A percentile compares a stretch with the other conserved stretches of the same genome.
Conservation (phyloP, 345 rosid species). For the Angophora floribunda region DNA sequence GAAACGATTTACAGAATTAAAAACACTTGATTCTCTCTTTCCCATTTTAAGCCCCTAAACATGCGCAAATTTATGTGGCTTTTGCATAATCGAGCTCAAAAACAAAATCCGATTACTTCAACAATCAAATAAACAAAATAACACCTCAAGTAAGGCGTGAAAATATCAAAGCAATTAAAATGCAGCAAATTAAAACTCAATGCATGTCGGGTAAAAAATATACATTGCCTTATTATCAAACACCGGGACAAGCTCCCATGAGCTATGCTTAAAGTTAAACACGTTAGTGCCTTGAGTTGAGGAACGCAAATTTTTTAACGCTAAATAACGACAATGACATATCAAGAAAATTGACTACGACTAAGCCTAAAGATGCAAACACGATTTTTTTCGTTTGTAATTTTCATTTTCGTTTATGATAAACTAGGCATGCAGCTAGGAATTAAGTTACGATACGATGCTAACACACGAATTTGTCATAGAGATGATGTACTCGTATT, state of each 20-base stretch:
- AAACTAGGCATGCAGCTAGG: neutral
- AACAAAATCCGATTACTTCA: neutral
- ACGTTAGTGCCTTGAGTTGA: neutral
- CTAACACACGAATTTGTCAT: accelerated
- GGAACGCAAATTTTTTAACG: neutral
- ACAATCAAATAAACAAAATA: neutral
- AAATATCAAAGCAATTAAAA: neutral
- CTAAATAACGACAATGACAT: neutral
- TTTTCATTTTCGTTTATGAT: neutral
- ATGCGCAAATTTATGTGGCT: neutral
- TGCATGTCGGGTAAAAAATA: neutral
- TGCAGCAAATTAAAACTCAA: neutral
- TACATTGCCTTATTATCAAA: neutral
- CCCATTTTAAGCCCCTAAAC: neutral
- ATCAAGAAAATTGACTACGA: neutral
- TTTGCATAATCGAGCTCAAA: neutral
- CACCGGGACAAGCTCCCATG: neutral
- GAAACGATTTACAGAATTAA: too few relatives aligned
- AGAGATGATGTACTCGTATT: neutral
- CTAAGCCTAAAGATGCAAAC: neutral
- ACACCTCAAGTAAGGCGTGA: neutral
- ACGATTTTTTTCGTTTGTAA: neutral
- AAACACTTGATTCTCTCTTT: neutral
- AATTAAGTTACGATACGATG: neutral
- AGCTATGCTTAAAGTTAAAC: neutral